Base-by-base conservation (phyloP, 805 yeast species). In the Blastobotrys chiropterorum region DNA sequence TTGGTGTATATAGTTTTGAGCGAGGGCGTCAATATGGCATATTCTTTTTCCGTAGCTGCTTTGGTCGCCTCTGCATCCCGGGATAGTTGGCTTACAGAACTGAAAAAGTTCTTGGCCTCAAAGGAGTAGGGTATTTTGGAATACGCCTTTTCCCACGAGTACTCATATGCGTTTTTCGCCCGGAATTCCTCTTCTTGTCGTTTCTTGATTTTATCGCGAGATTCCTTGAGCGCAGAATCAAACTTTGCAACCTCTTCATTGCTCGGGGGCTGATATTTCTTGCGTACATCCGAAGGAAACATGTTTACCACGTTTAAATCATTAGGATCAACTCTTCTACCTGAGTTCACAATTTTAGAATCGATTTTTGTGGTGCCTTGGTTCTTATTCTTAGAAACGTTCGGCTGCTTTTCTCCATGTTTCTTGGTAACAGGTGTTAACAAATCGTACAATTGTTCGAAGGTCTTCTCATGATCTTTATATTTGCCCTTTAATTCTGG, bases 81-180 rank as follows among this genome's bases (percentile, higher is more conserved):
- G n/a, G n/a, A 16, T 5, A 45, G 15, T 7, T 21, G 8, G 13
- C 26, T 45, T 20, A 15, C 17, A 2, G 77, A 73, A 15, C 71
- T 64, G 61, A 75, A 75, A 55, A 74, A 75, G 54, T 74, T 72
- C 17, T 65, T 62, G 14, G 67, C 53, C 14, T 63, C 70, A 21
- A 80, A 56, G 0, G 79, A 65, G 44, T 75, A 62, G 4, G 74
- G 69, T n/a, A 68, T 59, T 8, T 53, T 49, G 15, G 65, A 60
- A 40, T 60, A 57, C 7, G 54, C 40, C 57, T 68, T 65, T 42
- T 70, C 66, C 38, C 59, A 68, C 41, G 78, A 72, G 78, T 80
- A 78, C 49, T 80, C 83, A 53, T 68, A 79, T 0, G 84, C 82
- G 41, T 72, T 71, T 39, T 68, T 61, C 46, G 75, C 76, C 38